These are phyloP conservation scores for Cyberlindnera veronae DNA, from an alignment of 805 yeast genomes.

Conservation along the genomic window DNA sequence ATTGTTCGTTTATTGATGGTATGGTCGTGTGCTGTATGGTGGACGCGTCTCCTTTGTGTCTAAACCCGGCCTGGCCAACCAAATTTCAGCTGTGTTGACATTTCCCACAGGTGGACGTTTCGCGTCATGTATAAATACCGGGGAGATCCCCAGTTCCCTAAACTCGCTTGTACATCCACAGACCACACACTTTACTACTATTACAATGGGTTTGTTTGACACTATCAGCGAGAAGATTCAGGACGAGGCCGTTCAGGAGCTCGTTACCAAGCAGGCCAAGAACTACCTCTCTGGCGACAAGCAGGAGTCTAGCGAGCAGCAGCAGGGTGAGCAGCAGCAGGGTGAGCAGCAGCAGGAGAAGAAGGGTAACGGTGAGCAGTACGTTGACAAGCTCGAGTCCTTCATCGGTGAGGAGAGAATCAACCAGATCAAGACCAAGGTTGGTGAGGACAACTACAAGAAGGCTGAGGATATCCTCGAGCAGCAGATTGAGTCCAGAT, in stretches of 20 bases:
- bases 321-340: not conserved
- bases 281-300: conserved; percentile 9
- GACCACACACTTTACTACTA: conserved; percentile 1
- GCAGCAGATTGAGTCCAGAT: conserved; percentile 22
- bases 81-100: conserved; percentile 7
- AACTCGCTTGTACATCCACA: not conserved
- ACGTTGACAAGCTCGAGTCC: conserved; percentile 29
- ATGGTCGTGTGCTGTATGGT: too few relatives aligned
- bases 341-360: not conserved
- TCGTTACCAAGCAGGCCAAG: conserved; percentile 15
- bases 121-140: conserved; percentile 3
- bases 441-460: conserved; percentile 31
- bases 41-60: not conserved
- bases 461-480: conserved; percentile 30
- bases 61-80: conserved; percentile 1
- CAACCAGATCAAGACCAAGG: conserved; percentile 26
- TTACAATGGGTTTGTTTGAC: conserved; percentile 24
- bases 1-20: too few relatives aligned
- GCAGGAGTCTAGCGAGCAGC: not conserved
- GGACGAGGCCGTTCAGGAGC: conserved; percentile 15
- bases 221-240: conserved; percentile 17
- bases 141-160: too few relatives aligned
- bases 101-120: not conserved
- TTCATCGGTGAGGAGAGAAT: conserved; percentile 31
- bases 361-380: conserved; percentile 14